Evolutionary conservation across 106 monocot genomes (phyloP).

Genomic region (Agapanthus africanus): DNA sequence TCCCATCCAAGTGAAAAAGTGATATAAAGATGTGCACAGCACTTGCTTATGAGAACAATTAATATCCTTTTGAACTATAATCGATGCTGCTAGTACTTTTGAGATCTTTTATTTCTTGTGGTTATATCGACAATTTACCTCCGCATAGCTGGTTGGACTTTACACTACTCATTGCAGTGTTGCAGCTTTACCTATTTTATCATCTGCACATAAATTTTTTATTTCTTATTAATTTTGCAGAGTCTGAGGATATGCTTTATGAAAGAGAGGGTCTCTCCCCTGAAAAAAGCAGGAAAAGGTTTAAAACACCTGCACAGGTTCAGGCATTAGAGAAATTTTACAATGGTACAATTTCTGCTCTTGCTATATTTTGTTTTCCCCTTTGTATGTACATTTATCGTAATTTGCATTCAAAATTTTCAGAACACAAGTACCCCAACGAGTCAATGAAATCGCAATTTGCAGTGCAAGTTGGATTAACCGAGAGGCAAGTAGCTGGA

Average conservation of each 20-base stretch:
- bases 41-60: too few species aligned
- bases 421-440: constrained; percentile 40
- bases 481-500: constrained; percentile 39
- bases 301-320: constrained; percentile 32
- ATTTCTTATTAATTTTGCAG: constrained; percentile 9
- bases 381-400: neutral
- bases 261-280: constrained; percentile 8
- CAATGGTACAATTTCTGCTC: constrained; percentile 21
- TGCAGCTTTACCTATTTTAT: neutral
- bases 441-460: constrained; percentile 33
- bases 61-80: too few species aligned
- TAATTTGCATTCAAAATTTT: constrained; percentile 2
- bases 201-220: neutral
- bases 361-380: neutral
- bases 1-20: too few species aligned
- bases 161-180: neutral
- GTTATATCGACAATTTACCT: neutral
- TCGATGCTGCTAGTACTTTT: too few species aligned
- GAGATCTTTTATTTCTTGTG: too few species aligned
- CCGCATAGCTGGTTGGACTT: neutral
- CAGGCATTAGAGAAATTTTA: constrained; percentile 38
- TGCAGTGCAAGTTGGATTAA: constrained; percentile 25
- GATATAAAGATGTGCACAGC: too few species aligned
- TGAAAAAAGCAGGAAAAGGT: constrained; percentile 20
- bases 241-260: constrained; percentile 2